Conservation (phyloP, 192 early-diverging fungal genomes). For the Backusella australiensis region DNA sequence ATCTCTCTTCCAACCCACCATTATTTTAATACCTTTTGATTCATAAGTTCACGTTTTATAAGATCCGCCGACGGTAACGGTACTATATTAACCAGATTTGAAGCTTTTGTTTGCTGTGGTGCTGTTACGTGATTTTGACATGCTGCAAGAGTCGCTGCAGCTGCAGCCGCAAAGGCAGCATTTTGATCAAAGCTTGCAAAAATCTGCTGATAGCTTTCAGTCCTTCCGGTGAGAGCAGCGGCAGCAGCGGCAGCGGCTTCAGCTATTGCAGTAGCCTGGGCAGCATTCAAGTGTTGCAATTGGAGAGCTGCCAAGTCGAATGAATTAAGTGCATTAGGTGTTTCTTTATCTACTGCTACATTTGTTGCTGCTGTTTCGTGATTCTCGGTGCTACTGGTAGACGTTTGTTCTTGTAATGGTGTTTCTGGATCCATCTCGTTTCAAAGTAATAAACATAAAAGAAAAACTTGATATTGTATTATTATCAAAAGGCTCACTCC, state of each 20-base stretch:
- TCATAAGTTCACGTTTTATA: conserved; percentile 39
- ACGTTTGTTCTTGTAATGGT: not conserved
- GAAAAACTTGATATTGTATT: not conserved
- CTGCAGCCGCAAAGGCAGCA: not conserved
- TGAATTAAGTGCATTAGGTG: not conserved
- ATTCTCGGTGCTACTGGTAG: not conserved
- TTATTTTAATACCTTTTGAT: conserved; percentile 32
- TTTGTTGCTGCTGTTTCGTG: not conserved
- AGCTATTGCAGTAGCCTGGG: conserved; percentile 22
- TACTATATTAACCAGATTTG: not conserved
- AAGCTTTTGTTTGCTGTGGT: not conserved
- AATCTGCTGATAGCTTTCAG: conserved; percentile 7
- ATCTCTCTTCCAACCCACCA: too few relatives aligned
- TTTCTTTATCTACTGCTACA: not conserved
- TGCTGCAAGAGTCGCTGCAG: conserved; percentile 5
- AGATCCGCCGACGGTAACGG: conserved; percentile 21
- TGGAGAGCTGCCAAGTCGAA: not conserved
- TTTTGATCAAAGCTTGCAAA: conserved; percentile 19
- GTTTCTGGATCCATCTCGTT: conserved; percentile 1
- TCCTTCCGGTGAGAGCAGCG: not conserved
- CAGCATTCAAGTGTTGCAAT: conserved; percentile 16
- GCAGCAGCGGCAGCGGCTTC: conserved; percentile 19
- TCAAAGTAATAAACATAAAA: not conserved
- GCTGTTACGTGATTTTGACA: not conserved
- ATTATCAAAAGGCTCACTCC: not conserved